Percentiles rank a stretch among this genome's conserved stretches.
Conservation (phyloP, 2,329 filamentous ascomycete species). For the Colletotrichum cordylinicola region DNA sequence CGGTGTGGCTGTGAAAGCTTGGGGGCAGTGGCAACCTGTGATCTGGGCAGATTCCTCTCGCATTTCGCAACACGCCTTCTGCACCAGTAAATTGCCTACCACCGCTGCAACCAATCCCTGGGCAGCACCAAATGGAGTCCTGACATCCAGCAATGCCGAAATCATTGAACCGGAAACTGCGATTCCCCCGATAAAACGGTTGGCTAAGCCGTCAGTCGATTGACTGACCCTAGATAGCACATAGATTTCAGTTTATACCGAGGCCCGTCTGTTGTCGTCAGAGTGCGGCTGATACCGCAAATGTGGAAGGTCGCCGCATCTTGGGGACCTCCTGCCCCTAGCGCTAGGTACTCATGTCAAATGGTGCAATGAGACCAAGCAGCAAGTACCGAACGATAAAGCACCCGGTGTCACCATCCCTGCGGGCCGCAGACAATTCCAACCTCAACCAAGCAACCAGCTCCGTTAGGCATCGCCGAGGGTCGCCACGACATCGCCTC, state of each 20-base stretch:
- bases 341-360: background rate
- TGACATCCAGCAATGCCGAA: background rate
- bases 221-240: background rate
- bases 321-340: background rate
- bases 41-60: background rate
- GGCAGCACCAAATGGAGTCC: background rate
- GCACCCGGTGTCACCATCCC: constrained; percentile 3
- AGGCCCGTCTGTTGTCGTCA: constrained; percentile 7
- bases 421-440: constrained; percentile 17
- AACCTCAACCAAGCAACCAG: constrained; percentile 15
- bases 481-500: constrained; percentile 7
- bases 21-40: background rate
- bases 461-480: background rate
- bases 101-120: background rate
- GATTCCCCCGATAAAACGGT: background rate
- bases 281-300: constrained; percentile 15
- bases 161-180: background rate
- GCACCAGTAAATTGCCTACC: background rate
- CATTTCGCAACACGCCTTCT: background rate
- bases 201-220: background rate
- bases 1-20: constrained; percentile 15
- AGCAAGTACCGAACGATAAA: background rate
- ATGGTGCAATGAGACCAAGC: accelerated
- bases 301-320: constrained; percentile 19
- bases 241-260: background rate